A percentile compares a stretch with the other conserved stretches of the same genome.
phyloP scores from a whole-genome alignment of 208 protist species.

The Wallacemonas sp. region DNA sequence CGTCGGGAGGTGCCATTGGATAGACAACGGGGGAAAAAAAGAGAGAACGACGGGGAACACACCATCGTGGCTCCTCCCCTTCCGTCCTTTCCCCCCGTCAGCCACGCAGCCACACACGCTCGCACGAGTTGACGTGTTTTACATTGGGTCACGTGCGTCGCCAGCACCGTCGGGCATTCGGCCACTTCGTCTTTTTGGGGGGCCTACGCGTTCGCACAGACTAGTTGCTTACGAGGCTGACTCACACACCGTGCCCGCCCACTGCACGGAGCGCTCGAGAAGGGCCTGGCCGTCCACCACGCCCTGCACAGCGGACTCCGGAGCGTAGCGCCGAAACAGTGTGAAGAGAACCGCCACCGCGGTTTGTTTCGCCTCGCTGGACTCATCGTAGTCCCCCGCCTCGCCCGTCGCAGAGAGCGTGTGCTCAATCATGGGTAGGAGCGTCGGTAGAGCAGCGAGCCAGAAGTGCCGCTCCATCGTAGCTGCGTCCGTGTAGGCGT shows the following conservation, averaged over 20 bases:
- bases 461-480: conserved; percentile 12
- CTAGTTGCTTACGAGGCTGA: too few relatives aligned
- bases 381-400: conserved; percentile 5
- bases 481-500: too few relatives aligned
- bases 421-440: conserved; percentile 3
- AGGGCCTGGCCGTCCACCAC: neutral
- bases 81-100: too few relatives aligned
- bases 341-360: conserved; percentile 33
- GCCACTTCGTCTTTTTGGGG: too few relatives aligned
- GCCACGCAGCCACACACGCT: too few relatives aligned
- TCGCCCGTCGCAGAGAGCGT: neutral
- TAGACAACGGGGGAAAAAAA: neutral
- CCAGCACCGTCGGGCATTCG: too few relatives aligned
- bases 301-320: neutral
- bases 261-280: neutral
- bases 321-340: conserved; percentile 20
- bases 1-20: too few relatives aligned
- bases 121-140: too few relatives aligned
- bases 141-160: too few relatives aligned
- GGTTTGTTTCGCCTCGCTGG: conserved; percentile 6
- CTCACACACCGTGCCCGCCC: neutral
- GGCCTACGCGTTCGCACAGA: too few relatives aligned
- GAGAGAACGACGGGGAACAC: neutral
- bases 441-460: neutral
- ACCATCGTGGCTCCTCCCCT: neutral